These are phyloP conservation scores for Gracilaria domingensis DNA, from an alignment of 23 red algal species.

Conservation along the genomic window DNA sequence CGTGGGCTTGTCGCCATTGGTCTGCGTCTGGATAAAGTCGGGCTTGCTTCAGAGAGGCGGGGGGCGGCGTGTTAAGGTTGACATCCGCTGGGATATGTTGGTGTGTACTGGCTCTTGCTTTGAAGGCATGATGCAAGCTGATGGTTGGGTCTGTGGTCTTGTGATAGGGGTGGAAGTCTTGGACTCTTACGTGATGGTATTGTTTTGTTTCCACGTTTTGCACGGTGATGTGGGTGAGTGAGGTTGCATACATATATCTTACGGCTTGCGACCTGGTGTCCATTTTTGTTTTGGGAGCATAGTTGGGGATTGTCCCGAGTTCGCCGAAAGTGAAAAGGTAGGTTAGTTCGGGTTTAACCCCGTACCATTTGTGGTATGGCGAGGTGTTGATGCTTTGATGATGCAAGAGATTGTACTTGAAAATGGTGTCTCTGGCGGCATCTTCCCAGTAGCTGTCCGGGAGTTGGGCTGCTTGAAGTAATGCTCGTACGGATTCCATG, in stretches of 20 bases:
- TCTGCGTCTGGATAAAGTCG: not conserved
- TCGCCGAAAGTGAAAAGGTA: constrained; percentile 20
- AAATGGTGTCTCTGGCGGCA: not conserved
- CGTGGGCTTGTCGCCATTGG: not conserved
- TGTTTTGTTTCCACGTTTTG: not conserved
- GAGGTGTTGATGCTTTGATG: not conserved
- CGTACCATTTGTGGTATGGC: constrained; percentile 2
- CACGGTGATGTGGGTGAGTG: not conserved
- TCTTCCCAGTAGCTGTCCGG: constrained; percentile 16
- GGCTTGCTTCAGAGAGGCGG: not conserved
- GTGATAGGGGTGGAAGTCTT: too few relatives aligned
- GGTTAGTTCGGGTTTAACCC: not conserved
- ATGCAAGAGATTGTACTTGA: constrained; percentile 27
- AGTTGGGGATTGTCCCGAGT: not conserved
- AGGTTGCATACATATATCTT: not conserved
- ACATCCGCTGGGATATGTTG: not conserved
- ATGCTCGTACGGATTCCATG: constrained; percentile 14
- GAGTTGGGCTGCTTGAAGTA: not conserved
- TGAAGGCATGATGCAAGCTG: not conserved
- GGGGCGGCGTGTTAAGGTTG: not conserved
- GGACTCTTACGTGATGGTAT: not conserved
- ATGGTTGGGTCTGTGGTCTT: not conserved
- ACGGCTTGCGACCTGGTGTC: not conserved
- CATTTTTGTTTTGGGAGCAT: constrained; percentile 20
- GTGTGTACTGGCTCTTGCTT: not conserved